Conservation (phyloP, 1,139 yeast genomes). For the Yamadazyma songkhlaensis region DNA sequence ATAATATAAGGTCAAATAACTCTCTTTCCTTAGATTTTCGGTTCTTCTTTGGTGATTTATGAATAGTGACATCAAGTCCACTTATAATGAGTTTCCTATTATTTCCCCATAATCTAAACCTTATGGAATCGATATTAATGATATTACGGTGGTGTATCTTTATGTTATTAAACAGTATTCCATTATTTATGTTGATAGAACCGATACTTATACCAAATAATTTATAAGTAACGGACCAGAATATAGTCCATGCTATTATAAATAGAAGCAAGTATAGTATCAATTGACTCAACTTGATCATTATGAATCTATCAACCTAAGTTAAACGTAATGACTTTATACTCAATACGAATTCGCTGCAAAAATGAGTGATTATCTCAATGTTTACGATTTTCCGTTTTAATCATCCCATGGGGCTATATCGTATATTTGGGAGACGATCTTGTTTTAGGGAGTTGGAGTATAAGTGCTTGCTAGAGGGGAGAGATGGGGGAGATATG, state of each 20-base stretch:
- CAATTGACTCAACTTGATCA: background rate
- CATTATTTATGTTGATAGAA: constrained; percentile 37
- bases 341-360: too few relatives aligned
- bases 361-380: constrained; percentile 4
- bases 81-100: constrained; percentile 30
- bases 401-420: background rate
- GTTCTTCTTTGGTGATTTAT: background rate
- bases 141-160: constrained; percentile 14
- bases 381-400: constrained; percentile 1
- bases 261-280: background rate
- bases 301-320: background rate
- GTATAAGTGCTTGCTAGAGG: too few relatives aligned
- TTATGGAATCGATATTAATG: constrained; percentile 22
- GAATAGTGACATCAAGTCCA: constrained; percentile 11
- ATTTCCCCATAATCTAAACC: constrained; percentile 43
- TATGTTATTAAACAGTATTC: constrained; percentile 36
- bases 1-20: constrained; percentile 12
- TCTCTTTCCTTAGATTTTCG: background rate
- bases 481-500: too few relatives aligned
- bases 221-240: constrained; percentile 29
- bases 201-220: constrained; percentile 33
- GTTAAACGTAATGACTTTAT: too few relatives aligned
- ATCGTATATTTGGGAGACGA: too few relatives aligned
- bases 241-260: constrained; percentile 16
- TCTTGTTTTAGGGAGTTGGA: too few relatives aligned